phyloP scores from a whole-genome alignment of 2,329 filamentous ascomycete genomes.

The Sporothrix luriei region DNA sequence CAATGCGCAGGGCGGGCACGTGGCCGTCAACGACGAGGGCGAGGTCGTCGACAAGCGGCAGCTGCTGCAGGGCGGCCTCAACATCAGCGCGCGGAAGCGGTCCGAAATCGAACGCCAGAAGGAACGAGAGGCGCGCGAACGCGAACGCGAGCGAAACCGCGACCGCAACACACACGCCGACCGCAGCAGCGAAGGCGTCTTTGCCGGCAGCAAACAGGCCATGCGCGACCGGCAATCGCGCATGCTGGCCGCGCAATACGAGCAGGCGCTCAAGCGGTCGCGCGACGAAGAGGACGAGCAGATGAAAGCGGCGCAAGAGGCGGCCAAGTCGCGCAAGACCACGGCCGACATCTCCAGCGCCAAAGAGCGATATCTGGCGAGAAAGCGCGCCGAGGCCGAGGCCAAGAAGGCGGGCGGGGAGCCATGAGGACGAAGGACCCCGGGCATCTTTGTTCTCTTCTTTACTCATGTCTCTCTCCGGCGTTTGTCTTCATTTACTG shows the following conservation, averaged over 20 bases:
- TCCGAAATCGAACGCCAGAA: constrained; percentile 42
- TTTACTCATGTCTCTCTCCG: too few relatives aligned
- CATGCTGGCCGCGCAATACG: constrained; percentile 78
- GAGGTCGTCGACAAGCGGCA: constrained; percentile 84
- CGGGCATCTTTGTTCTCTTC: not conserved
- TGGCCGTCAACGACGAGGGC: constrained; percentile 79
- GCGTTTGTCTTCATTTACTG: not conserved
- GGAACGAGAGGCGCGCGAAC: constrained; percentile 24
- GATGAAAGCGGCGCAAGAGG: constrained; percentile 62
- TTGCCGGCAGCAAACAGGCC: constrained; percentile 60
- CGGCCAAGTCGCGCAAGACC: constrained; percentile 76
- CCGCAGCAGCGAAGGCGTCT: constrained; percentile 42
- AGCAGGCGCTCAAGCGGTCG: constrained; percentile 70
- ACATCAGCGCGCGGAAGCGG: constrained; percentile 67
- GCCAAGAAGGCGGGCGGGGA: constrained; percentile 53
- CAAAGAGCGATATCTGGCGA: constrained; percentile 75
- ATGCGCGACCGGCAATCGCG: constrained; percentile 74
- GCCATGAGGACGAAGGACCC: not conserved
- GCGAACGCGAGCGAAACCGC: not conserved
- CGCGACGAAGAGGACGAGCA: constrained; percentile 70
- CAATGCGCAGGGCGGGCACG: constrained; percentile 61
- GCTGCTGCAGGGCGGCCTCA: constrained; percentile 73
- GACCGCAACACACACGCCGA: not conserved
- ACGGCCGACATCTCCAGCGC: constrained; percentile 74
- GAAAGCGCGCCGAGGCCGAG: constrained; percentile 74